Percentiles rank a stretch among this genome's conserved stretches.
Evolutionary conservation across 805 yeast genomes (phyloP).

Genomic region (Sungouiozyma ichnusensis): DNA sequence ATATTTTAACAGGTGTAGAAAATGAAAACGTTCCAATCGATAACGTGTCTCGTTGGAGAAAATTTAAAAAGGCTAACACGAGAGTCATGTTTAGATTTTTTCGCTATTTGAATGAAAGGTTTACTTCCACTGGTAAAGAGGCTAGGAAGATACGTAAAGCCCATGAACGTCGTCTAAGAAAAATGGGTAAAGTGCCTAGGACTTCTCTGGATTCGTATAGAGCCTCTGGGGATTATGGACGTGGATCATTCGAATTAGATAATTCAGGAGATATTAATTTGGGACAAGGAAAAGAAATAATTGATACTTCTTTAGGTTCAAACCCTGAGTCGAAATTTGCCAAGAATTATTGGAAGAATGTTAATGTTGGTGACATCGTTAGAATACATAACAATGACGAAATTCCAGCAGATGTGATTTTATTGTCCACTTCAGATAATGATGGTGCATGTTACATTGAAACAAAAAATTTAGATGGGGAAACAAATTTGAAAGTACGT

Average conservation of each 20-base stretch:
- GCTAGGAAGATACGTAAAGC: slow-evolving; percentile 14
- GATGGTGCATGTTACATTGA: slow-evolving; percentile 69
- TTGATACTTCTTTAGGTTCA: slow-evolving; percentile 45
- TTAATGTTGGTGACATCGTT: slow-evolving; percentile 63
- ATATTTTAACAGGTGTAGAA: slow-evolving; percentile 44
- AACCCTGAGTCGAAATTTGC: slow-evolving; percentile 27
- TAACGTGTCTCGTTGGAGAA: slow-evolving; percentile 58
- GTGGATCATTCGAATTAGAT: slow-evolving; percentile 28
- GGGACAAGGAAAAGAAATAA: slow-evolving; percentile 35
- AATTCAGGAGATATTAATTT: slow-evolving; percentile 32
- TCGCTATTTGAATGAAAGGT: slow-evolving; percentile 17
- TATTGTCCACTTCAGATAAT: slow-evolving; percentile 54
- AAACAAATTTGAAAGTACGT: slow-evolving; percentile 64
- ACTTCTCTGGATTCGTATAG: slow-evolving; percentile 32
- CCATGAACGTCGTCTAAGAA: slow-evolving; percentile 4
- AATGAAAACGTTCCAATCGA: slow-evolving; percentile 58
- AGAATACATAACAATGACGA: slow-evolving; percentile 67
- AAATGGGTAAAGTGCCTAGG: slow-evolving; percentile 20
- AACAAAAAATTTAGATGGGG: slow-evolving; percentile 77
- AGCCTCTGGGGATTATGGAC: slow-evolving; percentile 20
- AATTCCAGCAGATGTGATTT: slow-evolving; percentile 64
- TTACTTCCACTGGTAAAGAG: slow-evolving; percentile 30
- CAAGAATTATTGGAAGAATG: slow-evolving; percentile 50
- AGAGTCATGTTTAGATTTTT: slow-evolving; percentile 21
- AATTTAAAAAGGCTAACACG: slow-evolving; percentile 46